A percentile compares a stretch with the other conserved stretches of the same genome.
phyloP scores from a whole-genome alignment of 116 monocot species.

The Dioscorea cayenensis region DNA sequence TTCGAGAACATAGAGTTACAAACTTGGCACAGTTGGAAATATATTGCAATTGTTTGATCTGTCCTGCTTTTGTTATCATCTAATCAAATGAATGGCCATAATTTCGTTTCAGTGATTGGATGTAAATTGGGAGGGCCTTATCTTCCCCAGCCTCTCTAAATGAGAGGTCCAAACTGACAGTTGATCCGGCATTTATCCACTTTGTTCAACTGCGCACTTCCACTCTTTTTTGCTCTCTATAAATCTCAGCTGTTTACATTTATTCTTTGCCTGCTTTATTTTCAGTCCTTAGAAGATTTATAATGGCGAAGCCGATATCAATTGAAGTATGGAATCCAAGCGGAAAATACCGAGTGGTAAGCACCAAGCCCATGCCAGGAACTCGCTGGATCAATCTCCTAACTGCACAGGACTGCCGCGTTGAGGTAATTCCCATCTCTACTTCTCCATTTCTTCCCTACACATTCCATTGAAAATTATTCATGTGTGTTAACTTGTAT shows the following conservation, averaged over 20 bases:
- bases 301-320: constrained; percentile 79
- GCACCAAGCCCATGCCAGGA: constrained; percentile 98
- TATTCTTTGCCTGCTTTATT: neutral
- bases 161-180: constrained; percentile 15
- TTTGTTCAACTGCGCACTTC: neutral
- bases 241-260: neutral
- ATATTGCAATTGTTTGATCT: no score
- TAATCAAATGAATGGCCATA: no score
- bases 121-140: no score
- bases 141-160: neutral
- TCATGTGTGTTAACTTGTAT: neutral
- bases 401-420: constrained; percentile 87
- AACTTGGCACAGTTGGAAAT: no score
- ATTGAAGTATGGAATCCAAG: constrained; percentile 93
- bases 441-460: neutral
- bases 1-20: no score
- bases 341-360: constrained; percentile 86
- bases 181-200: constrained; percentile 16
- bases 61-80: no score
- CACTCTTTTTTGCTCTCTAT: neutral
- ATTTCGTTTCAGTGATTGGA: no score
- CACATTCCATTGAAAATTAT: neutral
- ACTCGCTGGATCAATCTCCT: constrained; percentile 90
- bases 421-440: constrained; percentile 47
- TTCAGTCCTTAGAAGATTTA: constrained; percentile 4